phyloP scores from a whole-genome alignment of 768 basidiomycete genomes.

The Boletus reticuloceps region DNA sequence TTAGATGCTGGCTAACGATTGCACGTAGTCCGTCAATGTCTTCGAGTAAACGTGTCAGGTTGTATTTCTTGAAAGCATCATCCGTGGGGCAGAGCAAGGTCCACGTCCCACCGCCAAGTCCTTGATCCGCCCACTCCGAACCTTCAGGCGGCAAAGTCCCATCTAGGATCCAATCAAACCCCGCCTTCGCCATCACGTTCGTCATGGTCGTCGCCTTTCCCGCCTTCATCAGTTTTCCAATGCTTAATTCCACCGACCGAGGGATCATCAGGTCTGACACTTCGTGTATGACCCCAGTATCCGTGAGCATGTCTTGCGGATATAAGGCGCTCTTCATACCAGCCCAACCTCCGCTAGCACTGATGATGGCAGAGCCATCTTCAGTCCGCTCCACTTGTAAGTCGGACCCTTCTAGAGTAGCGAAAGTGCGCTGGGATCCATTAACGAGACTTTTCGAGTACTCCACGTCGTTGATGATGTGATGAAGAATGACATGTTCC shows the following conservation, averaged over 20 bases:
- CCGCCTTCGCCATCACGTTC: slow-evolving; percentile 77
- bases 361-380: slow-evolving; percentile 45
- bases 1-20: slow-evolving; percentile 76
- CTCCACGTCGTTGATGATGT: slow-evolving; percentile 71
- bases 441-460: slow-evolving; percentile 63
- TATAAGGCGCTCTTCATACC: slow-evolving; percentile 61
- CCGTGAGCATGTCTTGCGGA: slow-evolving; percentile 70
- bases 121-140: slow-evolving; percentile 58
- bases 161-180: slow-evolving; percentile 88
- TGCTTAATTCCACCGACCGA: slow-evolving; percentile 77
- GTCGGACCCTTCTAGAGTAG: slow-evolving; percentile 84
- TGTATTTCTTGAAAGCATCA: slow-evolving; percentile 84
- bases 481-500: slow-evolving; percentile 83
- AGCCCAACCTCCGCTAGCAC: slow-evolving; percentile 76
- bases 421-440: slow-evolving; percentile 69
- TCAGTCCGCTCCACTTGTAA: slow-evolving; percentile 66
- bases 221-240: slow-evolving; percentile 88
- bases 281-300: slow-evolving; percentile 90
- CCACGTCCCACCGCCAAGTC: slow-evolving; percentile 60
- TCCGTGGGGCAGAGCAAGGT: slow-evolving; percentile 91
- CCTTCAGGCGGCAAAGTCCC: slow-evolving; percentile 76
- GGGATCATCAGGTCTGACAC: slow-evolving; percentile 85
- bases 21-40: slow-evolving; percentile 50
- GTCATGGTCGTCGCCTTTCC: slow-evolving; percentile 89
- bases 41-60: slow-evolving; percentile 70